A percentile compares a stretch with the other conserved stretches of the same genome.
phyloP scores from a whole-genome alignment of 2,329 filamentous ascomycete species.

The Talaromyces funiculosus region DNA sequence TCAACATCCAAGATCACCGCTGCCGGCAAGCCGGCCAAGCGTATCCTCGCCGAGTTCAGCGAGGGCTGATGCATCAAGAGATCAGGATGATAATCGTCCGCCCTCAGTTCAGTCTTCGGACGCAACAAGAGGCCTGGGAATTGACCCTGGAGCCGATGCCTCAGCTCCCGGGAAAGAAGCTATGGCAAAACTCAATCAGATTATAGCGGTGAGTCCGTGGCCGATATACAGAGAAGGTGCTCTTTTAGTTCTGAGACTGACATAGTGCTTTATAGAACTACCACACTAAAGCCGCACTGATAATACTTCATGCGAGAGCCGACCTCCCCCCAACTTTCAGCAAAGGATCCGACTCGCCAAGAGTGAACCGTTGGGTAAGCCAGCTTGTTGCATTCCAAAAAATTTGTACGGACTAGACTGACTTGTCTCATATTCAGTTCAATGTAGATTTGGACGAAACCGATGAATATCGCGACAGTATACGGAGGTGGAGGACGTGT shows the following conservation, averaged over 20 bases:
- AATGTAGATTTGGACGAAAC: conserved; percentile 93
- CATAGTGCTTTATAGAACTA: conserved; percentile 62
- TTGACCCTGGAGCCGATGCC: conserved; percentile 44
- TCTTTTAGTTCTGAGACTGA: conserved; percentile 17
- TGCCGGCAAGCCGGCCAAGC: conserved; percentile 66
- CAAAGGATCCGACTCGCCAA: conserved; percentile 54
- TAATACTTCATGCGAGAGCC: conserved; percentile 76
- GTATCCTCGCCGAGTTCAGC: conserved; percentile 67
- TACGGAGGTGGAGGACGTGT: conserved; percentile 74
- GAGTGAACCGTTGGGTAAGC: conserved; percentile 82
- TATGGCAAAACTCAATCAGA: conserved; percentile 79
- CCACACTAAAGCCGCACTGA: conserved; percentile 77
- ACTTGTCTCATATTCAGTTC: conserved; percentile 56
- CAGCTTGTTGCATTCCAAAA: conserved; percentile 50
- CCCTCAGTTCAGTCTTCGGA: conserved; percentile 49
- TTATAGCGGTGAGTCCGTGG: conserved; percentile 66
- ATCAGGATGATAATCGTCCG: conserved; percentile 52
- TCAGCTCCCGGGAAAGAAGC: conserved; percentile 58
- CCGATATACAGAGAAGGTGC: neutral
- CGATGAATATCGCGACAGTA: conserved; percentile 75
- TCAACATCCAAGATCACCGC: conserved; percentile 75
- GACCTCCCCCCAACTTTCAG: conserved; percentile 56
- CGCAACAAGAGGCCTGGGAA: conserved; percentile 46
- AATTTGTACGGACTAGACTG: conserved; percentile 72
- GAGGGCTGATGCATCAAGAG: conserved; percentile 69